A percentile compares a stretch with the other conserved stretches of the same genome.
Conservation (phyloP, 2,329 filamentous ascomycete genomes). For the Fusarium sp. region DNA sequence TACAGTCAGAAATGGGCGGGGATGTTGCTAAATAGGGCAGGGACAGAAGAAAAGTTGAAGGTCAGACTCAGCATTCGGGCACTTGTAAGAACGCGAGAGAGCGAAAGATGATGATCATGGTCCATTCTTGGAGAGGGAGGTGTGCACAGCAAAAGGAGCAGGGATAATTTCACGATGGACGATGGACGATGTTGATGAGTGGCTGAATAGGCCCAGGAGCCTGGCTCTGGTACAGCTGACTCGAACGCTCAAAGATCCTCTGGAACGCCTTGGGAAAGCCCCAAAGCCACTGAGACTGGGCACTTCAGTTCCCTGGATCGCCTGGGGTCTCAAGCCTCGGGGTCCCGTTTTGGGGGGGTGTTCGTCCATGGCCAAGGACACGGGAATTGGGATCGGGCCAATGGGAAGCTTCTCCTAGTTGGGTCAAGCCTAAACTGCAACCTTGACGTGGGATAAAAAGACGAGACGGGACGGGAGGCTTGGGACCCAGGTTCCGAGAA, state of each 20-base stretch:
- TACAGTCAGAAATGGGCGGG: constrained; percentile 6
- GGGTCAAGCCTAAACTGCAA: constrained; percentile 5
- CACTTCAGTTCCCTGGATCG: constrained; percentile 9
- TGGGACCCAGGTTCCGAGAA: constrained; percentile 32
- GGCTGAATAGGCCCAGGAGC: constrained; percentile 46
- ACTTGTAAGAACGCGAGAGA: constrained; percentile 18
- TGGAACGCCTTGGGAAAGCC: constrained; percentile 18
- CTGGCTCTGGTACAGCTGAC: constrained; percentile 48
- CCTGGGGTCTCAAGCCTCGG: constrained; percentile 21
- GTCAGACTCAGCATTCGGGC: constrained; percentile 25
- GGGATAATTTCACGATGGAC: constrained; percentile 1
- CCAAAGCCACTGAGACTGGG: constrained; percentile 19
- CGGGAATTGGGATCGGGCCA: constrained; percentile 37
- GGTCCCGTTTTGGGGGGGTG: constrained; percentile 28
- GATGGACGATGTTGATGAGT: constrained; percentile 1
- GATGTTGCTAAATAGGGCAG: constrained; percentile 19
- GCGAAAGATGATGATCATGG: constrained; percentile 17
- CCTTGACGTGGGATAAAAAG: neutral
- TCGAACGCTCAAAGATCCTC: constrained; percentile 39
- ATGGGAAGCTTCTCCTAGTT: constrained; percentile 19
- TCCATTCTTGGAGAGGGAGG: neutral
- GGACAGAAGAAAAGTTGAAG: neutral
- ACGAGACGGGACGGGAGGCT: constrained; percentile 17
- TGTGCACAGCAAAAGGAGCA: constrained; percentile 7
- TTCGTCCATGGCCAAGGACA: constrained; percentile 45